Conservation (phyloP, 208 protist genomes). For the Leishmania major region DNA sequence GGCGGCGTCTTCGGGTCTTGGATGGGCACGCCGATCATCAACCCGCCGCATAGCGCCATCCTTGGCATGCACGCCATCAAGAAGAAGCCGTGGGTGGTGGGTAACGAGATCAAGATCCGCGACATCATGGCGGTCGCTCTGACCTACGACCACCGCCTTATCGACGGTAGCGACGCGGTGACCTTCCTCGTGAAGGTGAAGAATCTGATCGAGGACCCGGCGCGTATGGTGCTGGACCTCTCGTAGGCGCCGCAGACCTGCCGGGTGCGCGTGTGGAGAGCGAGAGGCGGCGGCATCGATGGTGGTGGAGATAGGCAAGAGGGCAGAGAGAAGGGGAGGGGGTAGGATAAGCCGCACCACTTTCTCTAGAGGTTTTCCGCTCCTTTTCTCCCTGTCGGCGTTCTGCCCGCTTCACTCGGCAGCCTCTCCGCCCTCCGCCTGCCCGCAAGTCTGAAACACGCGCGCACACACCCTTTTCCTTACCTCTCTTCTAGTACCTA, state of each 20-base stretch:
- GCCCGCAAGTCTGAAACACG: background rate
- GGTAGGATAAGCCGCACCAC: background rate
- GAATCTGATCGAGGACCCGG: slow-evolving; percentile 96
- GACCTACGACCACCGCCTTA: slow-evolving; percentile 99
- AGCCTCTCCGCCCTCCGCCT: background rate
- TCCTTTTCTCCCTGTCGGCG: background rate
- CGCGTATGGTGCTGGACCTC: slow-evolving; percentile 93
- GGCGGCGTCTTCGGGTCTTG: slow-evolving; percentile 98
- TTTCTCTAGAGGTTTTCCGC: background rate
- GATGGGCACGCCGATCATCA: slow-evolving; percentile 99
- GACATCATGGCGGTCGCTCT: slow-evolving; percentile 99
- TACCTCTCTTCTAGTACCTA: background rate
- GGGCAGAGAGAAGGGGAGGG: background rate
- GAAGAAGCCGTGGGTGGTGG: slow-evolving; percentile 96
- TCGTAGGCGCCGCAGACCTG: slow-evolving; percentile 38
- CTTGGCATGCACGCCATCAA: slow-evolving; percentile 99
- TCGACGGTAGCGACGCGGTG: slow-evolving; percentile 98
- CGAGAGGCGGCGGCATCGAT: background rate
- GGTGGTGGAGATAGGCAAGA: slow-evolving; percentile 5
- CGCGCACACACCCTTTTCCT: background rate
- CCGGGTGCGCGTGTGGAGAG: background rate
- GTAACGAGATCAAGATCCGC: slow-evolving; percentile 90
- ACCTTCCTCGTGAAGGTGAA: slow-evolving; percentile 98
- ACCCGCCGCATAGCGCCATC: slow-evolving; percentile 98
- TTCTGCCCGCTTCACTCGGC: background rate